Conservation (phyloP, 106 monocot species). For the Ottelia alismoides region DNA sequence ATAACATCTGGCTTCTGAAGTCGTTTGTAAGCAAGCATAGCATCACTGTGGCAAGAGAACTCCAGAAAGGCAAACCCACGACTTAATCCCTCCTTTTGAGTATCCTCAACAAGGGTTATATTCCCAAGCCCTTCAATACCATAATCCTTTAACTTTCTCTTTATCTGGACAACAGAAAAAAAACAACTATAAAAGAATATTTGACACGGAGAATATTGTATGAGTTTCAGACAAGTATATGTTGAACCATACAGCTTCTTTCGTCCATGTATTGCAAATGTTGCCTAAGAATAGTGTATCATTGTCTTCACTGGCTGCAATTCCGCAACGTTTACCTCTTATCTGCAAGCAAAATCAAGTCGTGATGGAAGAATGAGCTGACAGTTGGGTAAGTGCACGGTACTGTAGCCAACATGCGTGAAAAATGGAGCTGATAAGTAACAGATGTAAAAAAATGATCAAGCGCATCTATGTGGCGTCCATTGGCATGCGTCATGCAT, state of each 20-base stretch:
- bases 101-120: constrained; percentile 9
- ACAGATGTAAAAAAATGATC: background rate
- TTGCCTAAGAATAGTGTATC: constrained; percentile 7
- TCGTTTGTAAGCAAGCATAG: constrained; percentile 9
- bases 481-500: background rate
- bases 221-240: background rate
- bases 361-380: background rate
- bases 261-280: constrained; percentile 9
- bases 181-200: constrained; percentile 1
- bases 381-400: background rate
- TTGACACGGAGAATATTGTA: background rate
- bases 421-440: background rate
- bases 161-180: too few species aligned
- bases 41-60: constrained; percentile 10
- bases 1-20: constrained; percentile 8
- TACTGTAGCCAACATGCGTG: too few species aligned
- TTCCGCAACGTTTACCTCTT: constrained; percentile 3
- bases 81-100: constrained; percentile 8
- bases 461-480: background rate
- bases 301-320: constrained; percentile 5
- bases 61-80: constrained; percentile 17
- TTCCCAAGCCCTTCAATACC: constrained; percentile 4
- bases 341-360: background rate
- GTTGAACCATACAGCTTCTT: constrained; percentile 7
- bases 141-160: too few species aligned